Evolutionary conservation across 352 stramenopile species (phyloP).

Genomic region (Globisporangium paroecandrum): DNA sequence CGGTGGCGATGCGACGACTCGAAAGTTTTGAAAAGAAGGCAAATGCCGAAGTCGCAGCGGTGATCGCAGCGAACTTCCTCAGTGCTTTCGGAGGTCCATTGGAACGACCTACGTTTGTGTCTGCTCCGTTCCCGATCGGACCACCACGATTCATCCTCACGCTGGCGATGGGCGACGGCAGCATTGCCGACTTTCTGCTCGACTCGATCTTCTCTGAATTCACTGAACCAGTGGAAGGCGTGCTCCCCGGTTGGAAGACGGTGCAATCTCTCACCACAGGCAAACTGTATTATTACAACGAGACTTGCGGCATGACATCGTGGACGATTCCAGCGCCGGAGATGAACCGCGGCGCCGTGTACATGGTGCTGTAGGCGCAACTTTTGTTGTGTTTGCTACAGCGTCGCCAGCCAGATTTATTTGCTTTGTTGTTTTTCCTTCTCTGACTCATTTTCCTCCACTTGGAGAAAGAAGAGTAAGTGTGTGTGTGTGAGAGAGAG

Average conservation of each 20-base stretch:
- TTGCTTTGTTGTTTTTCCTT: not conserved
- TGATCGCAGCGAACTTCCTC: slow-evolving; percentile 57
- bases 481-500: not conserved
- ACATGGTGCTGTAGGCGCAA: slow-evolving; percentile 69
- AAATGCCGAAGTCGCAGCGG: slow-evolving; percentile 45
- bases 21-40: slow-evolving; percentile 52
- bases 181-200: slow-evolving; percentile 58
- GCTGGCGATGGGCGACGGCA: slow-evolving; percentile 61
- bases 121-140: slow-evolving; percentile 10
- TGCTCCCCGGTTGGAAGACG: slow-evolving; percentile 50
- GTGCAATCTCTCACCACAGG: slow-evolving; percentile 70
- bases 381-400: not conserved
- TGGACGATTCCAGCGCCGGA: slow-evolving; percentile 71
- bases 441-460: not conserved
- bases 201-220: slow-evolving; percentile 67
- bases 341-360: slow-evolving; percentile 48
- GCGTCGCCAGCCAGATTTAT: not conserved
- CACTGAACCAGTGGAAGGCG: slow-evolving; percentile 34
- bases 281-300: slow-evolving; percentile 86
- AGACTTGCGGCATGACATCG: slow-evolving; percentile 64
- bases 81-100: slow-evolving; percentile 23
- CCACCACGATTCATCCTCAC: slow-evolving; percentile 49
- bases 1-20: slow-evolving; percentile 45
- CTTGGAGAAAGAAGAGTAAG: not conserved
- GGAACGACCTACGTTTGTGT: slow-evolving; percentile 16